phyloP scores from a whole-genome alignment of 805 yeast species.

The Starmerella stellata region DNA sequence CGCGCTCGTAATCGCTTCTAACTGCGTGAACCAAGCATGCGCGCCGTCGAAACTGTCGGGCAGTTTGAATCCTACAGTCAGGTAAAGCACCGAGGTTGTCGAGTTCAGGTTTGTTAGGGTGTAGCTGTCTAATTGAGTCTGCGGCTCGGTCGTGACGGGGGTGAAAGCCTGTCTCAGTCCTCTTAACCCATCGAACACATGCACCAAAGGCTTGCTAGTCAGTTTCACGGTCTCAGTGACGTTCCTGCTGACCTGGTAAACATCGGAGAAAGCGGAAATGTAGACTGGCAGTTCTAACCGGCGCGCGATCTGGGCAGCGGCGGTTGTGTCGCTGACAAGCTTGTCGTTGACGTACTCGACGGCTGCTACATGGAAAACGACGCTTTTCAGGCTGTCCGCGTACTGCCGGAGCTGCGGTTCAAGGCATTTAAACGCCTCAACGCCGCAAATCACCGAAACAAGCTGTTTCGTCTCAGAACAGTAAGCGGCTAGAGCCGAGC shows the following conservation, averaged over 20 bases:
- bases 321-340: slow-evolving; percentile 44
- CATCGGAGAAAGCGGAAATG: slow-evolving; percentile 50
- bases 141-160: neutral
- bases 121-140: neutral
- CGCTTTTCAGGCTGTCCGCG: slow-evolving; percentile 3
- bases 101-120: neutral
- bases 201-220: slow-evolving; percentile 38
- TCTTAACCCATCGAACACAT: slow-evolving; percentile 66
- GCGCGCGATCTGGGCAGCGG: slow-evolving; percentile 45
- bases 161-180: slow-evolving; percentile 32
- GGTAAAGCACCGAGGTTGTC: neutral
- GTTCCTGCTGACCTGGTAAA: slow-evolving; percentile 30
- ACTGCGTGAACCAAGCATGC: neutral
- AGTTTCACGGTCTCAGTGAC: slow-evolving; percentile 47
- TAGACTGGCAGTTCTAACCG: slow-evolving; percentile 41
- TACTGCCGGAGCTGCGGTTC: slow-evolving; percentile 31
- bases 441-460: slow-evolving; percentile 40
- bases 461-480: slow-evolving; percentile 2
- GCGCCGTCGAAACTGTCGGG: neutral
- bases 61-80: neutral
- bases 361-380: slow-evolving; percentile 55
- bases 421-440: slow-evolving; percentile 52
- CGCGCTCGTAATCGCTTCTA: neutral
- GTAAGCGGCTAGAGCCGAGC: slow-evolving; percentile 61
- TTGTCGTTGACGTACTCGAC: slow-evolving; percentile 43